Evolutionary conservation across 805 yeast genomes (phyloP).

Genomic region (Lachancea sp.): DNA sequence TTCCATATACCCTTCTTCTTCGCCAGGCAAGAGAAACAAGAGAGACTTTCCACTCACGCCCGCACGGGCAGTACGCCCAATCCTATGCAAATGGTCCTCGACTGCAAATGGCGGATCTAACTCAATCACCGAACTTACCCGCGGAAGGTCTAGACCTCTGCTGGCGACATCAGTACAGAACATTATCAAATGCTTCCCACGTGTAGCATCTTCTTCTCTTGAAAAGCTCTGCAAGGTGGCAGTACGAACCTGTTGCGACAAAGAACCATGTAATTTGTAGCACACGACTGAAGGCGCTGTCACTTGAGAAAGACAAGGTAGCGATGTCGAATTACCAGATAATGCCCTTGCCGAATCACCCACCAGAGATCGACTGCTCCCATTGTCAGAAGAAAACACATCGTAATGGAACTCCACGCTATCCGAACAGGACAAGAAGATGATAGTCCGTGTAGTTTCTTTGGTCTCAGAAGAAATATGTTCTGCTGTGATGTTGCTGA

Average conservation of each 20-base stretch:
- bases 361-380: slow-evolving; percentile 35
- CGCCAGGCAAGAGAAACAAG: slow-evolving; percentile 79
- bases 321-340: slow-evolving; percentile 24
- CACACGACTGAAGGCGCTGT: slow-evolving; percentile 40
- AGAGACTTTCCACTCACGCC: slow-evolving; percentile 77
- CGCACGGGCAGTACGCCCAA: slow-evolving; percentile 98
- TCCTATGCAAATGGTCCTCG: slow-evolving; percentile 93
- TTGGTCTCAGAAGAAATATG: slow-evolving; percentile 19
- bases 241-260: slow-evolving; percentile 78
- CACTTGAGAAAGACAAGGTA: slow-evolving; percentile 31
- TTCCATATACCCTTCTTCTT: slow-evolving; percentile 76
- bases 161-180: slow-evolving; percentile 98
- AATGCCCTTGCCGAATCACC: slow-evolving; percentile 32
- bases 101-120: slow-evolving; percentile 91
- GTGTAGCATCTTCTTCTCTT: slow-evolving; percentile 36
- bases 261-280: slow-evolving; percentile 82
- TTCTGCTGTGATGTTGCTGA: slow-evolving; percentile 43
- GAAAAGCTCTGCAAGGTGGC: slow-evolving; percentile 62
- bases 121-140: slow-evolving; percentile 79
- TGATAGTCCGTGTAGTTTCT: slow-evolving; percentile 53
- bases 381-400: slow-evolving; percentile 52
- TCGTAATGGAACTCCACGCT: slow-evolving; percentile 92
- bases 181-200: slow-evolving; percentile 54
- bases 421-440: slow-evolving; percentile 90
- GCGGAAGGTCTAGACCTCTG: slow-evolving; percentile 89